Evolutionary conservation across 1,284 basidiomycete genomes (phyloP).

Genomic region (Porodaedalea pini): DNA sequence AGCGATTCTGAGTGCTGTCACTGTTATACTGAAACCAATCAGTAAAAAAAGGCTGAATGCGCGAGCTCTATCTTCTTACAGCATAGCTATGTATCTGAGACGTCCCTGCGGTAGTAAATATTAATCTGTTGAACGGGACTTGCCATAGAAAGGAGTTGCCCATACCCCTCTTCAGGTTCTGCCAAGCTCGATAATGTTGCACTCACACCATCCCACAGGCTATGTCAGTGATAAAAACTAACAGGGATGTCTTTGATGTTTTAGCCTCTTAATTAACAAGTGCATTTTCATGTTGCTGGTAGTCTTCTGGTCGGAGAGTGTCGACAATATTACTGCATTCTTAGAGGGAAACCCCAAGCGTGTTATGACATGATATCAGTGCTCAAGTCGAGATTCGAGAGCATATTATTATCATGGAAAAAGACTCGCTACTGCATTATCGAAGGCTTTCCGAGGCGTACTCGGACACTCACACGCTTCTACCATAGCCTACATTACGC

Average conservation of each 20-base stretch:
- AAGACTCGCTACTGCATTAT: too few species aligned
- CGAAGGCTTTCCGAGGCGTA: too few species aligned
- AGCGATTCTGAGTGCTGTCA: slow-evolving; percentile 76
- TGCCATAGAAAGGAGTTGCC: too few species aligned
- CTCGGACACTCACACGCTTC: too few species aligned
- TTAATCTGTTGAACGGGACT: too few species aligned
- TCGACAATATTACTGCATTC: slow-evolving; percentile 52
- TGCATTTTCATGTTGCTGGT: not conserved
- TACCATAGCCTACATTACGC: too few species aligned
- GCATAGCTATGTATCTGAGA: slow-evolving; percentile 64
- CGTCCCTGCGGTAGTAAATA: too few species aligned
- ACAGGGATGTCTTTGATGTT: slow-evolving; percentile 33
- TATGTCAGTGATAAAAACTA: slow-evolving; percentile 53
- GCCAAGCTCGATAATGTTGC: slow-evolving; percentile 49
- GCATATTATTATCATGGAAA: too few species aligned
- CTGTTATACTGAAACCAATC: slow-evolving; percentile 32
- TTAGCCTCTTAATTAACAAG: not conserved
- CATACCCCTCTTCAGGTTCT: too few species aligned
- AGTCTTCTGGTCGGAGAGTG: slow-evolving; percentile 35
- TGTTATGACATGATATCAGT: not conserved
- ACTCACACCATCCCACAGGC: slow-evolving; percentile 57
- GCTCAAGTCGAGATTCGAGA: too few species aligned
- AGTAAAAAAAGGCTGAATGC: not conserved
- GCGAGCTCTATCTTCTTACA: slow-evolving; percentile 37
- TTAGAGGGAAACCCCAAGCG: slow-evolving; percentile 37